Evolutionary conservation across 768 basidiomycete species (phyloP), one percentile per base, ranked within the genome.

Genomic region (Hericium rajendrae): DNA sequence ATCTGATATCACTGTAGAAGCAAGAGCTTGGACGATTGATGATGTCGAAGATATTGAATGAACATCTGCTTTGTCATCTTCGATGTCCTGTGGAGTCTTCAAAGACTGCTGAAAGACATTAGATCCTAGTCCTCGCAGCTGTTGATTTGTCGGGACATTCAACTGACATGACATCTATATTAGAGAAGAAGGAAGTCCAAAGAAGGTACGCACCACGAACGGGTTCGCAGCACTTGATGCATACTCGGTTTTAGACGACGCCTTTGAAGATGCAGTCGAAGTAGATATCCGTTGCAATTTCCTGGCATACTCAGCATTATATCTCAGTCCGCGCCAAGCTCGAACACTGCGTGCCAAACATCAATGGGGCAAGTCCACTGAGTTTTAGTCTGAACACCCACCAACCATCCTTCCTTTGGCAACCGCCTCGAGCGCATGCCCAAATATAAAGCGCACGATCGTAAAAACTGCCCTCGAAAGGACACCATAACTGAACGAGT

Each of bases 401-500:
- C 91, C 90, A 87, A 65, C 88, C 89, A 20, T 77, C 73, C 70
- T 86, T 85, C 55, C 79, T 75, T 67, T 94, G 91, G 71, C 92
- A 95, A 13, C 73, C 67, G 4, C 78, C 70, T 38, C 78, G 75
- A 2, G 87, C 74, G 65, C 92, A 95, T 11, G 83, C 91, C 86
- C 90, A 94, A 20, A 92, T 76, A 64, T 93, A 94, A 50, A 94
- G 72, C 3, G 84, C 87, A 54, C 93, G 80, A 66, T 95, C 92
- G 78, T 86, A 84, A 5, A 86, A 80, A 63, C 89, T 94, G 39
- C 85, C 76, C 66, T 93, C 87, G 63, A 94, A 82, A 0, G 93
- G 93, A 69, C 89, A 93, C 88, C 90, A 94, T 65, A 95, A 78
- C 66, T 94, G 91, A 11, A 89, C 77, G 39, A 94, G 78, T 20